A percentile compares a stretch with the other conserved stretches of the same genome.
phyloP scores from a whole-genome alignment of 2,329 filamentous ascomycete genomes.

The Bipolaris sorokiniana region DNA sequence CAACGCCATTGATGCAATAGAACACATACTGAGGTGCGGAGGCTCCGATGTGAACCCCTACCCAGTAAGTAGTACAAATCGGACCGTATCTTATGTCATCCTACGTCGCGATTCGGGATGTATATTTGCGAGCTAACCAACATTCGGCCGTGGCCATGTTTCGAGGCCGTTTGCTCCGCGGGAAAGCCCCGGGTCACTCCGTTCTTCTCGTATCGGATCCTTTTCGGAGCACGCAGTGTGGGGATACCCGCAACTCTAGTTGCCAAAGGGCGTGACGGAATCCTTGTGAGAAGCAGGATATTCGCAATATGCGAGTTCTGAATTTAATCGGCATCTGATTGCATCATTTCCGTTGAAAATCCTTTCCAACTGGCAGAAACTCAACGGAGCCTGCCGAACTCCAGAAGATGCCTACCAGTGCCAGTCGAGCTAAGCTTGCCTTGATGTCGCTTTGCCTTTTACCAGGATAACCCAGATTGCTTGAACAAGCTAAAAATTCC shows the following conservation, averaged over 20 bases:
- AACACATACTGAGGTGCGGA: background rate
- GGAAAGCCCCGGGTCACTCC: background rate
- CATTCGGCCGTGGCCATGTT: background rate
- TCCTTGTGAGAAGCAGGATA: background rate
- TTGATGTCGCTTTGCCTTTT: background rate
- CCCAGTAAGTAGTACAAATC: background rate
- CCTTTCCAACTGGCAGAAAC: background rate
- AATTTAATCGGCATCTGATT: background rate
- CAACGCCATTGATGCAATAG: background rate
- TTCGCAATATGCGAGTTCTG: background rate
- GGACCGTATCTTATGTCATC: background rate
- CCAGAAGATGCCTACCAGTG: background rate
- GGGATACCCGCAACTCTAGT: background rate
- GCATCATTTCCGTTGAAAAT: background rate
- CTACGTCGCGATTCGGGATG: background rate
- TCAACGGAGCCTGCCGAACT: background rate
- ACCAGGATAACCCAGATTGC: background rate
- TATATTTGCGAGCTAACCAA: background rate
- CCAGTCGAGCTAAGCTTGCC: background rate
- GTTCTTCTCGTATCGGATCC: background rate
- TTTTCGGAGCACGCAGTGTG: background rate
- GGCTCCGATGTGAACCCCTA: background rate
- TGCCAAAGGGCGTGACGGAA: background rate
- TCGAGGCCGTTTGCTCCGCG: background rate
- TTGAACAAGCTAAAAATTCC: background rate